Percentiles rank a stretch among this genome's conserved stretches.
Conservation (phyloP, 176 grass and related monocot genomes). For the Raddia distichophylla region DNA sequence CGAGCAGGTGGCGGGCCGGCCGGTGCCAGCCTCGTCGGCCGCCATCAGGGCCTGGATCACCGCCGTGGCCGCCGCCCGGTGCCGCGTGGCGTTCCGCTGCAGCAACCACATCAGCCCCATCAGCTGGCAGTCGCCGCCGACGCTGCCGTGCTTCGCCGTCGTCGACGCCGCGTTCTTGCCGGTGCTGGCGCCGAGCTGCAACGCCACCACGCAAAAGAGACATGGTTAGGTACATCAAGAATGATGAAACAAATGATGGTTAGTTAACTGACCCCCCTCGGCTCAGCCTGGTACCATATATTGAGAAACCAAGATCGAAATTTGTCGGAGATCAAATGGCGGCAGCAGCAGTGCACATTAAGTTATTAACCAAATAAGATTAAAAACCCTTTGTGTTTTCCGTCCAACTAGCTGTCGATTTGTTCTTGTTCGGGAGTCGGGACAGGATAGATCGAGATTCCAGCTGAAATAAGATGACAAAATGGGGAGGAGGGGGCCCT, state of each 20-base stretch:
- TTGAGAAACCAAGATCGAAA: not conserved
- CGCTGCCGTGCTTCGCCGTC: slow-evolving; percentile 11
- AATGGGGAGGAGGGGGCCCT: not conserved
- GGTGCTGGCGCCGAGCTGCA: slow-evolving; percentile 47
- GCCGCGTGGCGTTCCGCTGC: slow-evolving; percentile 55
- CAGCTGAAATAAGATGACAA: slow-evolving; percentile 22
- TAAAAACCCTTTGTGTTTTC: not conserved
- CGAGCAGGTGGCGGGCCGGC: slow-evolving; percentile 47
- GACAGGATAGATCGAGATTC: slow-evolving; percentile 20
- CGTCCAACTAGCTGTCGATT: not conserved
- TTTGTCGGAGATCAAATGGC: not conserved
- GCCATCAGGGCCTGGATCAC: slow-evolving; percentile 71
- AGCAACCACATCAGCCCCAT: slow-evolving; percentile 91
- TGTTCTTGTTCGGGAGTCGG: not conserved
- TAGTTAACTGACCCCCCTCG: no score
- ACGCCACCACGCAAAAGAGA: not conserved
- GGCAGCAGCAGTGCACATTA: not conserved
- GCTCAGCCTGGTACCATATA: not conserved
- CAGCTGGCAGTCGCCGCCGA: slow-evolving; percentile 63
- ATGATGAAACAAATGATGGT: no score
- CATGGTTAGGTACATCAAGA: not conserved
- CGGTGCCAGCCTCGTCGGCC: slow-evolving; percentile 48
- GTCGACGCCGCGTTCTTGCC: slow-evolving; percentile 26
- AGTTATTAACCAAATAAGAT: not conserved
- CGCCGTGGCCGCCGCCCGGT: slow-evolving; percentile 51